A percentile compares a stretch with the other conserved stretches of the same genome.
Evolutionary conservation across 2,329 filamentous ascomycete species (phyloP).

Genomic region (Shiraia sp.): DNA sequence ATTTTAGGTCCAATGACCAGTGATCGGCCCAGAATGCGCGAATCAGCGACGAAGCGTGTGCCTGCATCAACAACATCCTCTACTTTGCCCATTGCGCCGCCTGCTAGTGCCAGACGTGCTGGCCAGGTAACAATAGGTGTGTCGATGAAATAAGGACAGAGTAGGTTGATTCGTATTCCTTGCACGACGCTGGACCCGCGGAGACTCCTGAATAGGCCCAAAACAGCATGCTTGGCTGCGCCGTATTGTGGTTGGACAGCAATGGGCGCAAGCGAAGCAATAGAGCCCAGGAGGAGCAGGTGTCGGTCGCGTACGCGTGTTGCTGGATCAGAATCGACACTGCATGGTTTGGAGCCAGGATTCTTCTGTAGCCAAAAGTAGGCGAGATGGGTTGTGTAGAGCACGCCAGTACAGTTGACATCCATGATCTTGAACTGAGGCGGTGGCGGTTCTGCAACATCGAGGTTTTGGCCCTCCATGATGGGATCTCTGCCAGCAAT

Average conservation of each 20-base stretch:
- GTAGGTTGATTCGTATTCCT: conserved; percentile 65
- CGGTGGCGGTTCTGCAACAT: conserved; percentile 51
- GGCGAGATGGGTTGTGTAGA: conserved; percentile 68
- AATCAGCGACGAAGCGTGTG: conserved; percentile 64
- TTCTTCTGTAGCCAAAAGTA: conserved; percentile 62
- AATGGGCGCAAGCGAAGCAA: conserved; percentile 57
- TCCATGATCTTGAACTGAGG: conserved; percentile 61
- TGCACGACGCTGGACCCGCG: conserved; percentile 53
- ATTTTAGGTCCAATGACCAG: conserved; percentile 63
- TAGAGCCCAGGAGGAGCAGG: conserved; percentile 65
- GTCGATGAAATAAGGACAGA: conserved; percentile 70
- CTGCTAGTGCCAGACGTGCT: conserved; percentile 60
- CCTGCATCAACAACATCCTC: conserved; percentile 67
- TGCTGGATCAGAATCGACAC: conserved; percentile 33
- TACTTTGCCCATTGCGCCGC: conserved; percentile 56
- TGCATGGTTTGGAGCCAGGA: conserved; percentile 47
- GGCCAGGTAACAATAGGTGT: conserved; percentile 59
- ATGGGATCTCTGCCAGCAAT: conserved; percentile 55
- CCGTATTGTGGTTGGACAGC: conserved; percentile 58
- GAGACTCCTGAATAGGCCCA: conserved; percentile 66
- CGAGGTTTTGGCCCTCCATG: conserved; percentile 53
- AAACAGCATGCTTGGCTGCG: conserved; percentile 67
- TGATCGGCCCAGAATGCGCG: conserved; percentile 59
- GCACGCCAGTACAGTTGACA: conserved; percentile 66
- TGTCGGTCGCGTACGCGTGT: conserved; percentile 56